phyloP scores from a whole-genome alignment of 495 filamentous ascomycete species.

The Copromyces sp. region DNA sequence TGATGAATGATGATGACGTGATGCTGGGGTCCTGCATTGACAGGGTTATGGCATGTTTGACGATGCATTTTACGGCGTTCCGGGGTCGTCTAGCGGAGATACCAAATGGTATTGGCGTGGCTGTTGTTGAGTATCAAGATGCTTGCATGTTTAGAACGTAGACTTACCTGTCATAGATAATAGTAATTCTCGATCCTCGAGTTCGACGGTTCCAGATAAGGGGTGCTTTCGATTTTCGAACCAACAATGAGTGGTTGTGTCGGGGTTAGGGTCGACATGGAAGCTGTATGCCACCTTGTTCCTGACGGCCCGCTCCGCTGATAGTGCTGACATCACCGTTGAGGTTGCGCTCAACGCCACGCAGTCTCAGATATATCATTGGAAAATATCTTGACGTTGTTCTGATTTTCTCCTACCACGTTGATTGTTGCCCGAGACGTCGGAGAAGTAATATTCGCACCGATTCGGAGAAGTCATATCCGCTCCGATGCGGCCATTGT shows the following conservation, averaged over 20 bases:
- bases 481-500: not conserved
- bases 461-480: not conserved
- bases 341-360: not conserved
- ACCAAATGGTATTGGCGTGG: not conserved
- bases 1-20: not conserved
- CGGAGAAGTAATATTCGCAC: not conserved
- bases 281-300: not conserved
- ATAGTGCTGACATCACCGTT: not conserved
- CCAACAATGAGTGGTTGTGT: not conserved
- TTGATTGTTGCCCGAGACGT: not conserved
- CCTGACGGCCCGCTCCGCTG: not conserved
- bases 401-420: not conserved
- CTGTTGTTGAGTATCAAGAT: not conserved
- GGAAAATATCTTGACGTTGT: not conserved
- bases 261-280: not conserved
- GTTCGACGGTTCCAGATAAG: not conserved
- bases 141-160: not conserved
- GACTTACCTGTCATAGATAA: not conserved
- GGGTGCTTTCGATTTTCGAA: not conserved
- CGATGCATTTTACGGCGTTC: not conserved
- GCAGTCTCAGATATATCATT: not conserved
- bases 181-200: not conserved
- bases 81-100: not conserved
- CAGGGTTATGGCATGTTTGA: not conserved
- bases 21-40: not conserved